Evolutionary conservation across 495 filamentous ascomycete species (phyloP).

Genomic region (Bathelium albidoporum): DNA sequence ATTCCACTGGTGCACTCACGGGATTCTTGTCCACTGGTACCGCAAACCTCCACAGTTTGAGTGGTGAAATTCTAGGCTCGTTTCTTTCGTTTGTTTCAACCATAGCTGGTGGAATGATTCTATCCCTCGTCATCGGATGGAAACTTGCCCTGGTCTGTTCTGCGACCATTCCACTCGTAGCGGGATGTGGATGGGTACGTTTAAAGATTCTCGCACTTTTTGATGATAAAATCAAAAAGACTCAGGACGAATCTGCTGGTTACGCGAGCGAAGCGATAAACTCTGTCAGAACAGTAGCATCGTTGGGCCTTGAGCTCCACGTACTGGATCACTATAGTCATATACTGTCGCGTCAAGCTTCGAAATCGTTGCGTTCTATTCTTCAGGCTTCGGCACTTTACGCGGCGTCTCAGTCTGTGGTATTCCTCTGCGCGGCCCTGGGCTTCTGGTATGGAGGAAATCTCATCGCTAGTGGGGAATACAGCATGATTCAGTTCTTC

Average conservation of each 20-base stretch:
- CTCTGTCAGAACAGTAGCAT: slow-evolving; percentile 45
- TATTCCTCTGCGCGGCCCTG: neutral
- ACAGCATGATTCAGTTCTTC: slow-evolving; percentile 14
- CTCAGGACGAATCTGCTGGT: slow-evolving; percentile 22
- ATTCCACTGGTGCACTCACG: slow-evolving; percentile 52
- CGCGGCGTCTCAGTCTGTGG: neutral
- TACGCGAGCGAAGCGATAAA: slow-evolving; percentile 43
- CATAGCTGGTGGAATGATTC: slow-evolving; percentile 19
- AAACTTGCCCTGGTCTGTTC: slow-evolving; percentile 28
- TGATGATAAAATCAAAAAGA: slow-evolving; percentile 11
- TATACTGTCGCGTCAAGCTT: neutral
- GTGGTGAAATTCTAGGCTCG: slow-evolving; percentile 25
- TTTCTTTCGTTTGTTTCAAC: slow-evolving; percentile 24
- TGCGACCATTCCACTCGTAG: slow-evolving; percentile 20
- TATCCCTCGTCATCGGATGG: slow-evolving; percentile 26
- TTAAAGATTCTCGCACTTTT: slow-evolving; percentile 17
- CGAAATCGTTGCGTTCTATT: neutral
- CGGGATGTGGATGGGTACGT: slow-evolving; percentile 23
- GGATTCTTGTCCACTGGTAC: slow-evolving; percentile 48
- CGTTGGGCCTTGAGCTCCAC: slow-evolving; percentile 33
- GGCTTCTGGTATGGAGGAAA: slow-evolving; percentile 25
- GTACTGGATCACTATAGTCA: neutral
- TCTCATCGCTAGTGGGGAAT: slow-evolving; percentile 13
- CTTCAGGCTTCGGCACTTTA: neutral
- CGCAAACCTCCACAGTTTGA: slow-evolving; percentile 19